Conservation (phyloP, 2,329 filamentous ascomycete genomes). For the Ophiostoma ulmi region DNA sequence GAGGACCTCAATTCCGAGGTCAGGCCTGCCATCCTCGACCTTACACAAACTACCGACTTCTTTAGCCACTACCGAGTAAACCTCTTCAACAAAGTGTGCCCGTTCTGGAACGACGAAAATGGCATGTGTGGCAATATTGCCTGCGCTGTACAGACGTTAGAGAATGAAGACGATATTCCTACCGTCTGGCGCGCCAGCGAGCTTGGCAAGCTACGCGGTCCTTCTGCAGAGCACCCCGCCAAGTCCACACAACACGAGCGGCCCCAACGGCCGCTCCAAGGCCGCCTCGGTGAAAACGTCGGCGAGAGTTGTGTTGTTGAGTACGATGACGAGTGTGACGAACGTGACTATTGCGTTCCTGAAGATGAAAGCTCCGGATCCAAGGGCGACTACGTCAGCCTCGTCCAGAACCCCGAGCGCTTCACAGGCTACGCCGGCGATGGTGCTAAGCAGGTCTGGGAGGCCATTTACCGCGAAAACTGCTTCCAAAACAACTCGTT, state of each 20-base stretch:
- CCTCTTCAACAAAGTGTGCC: constrained; percentile 88
- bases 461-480: constrained; percentile 94
- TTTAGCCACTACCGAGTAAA: constrained; percentile 97
- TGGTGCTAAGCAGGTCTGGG: constrained; percentile 86
- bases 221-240: constrained; percentile 82
- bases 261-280: constrained; percentile 69
- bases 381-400: constrained; percentile 94
- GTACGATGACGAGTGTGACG: constrained; percentile 94
- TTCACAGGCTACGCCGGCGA: constrained; percentile 91
- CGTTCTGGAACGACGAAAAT: constrained; percentile 91
- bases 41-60: constrained; percentile 88
- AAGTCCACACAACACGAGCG: constrained; percentile 66
- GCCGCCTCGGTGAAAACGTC: constrained; percentile 75
- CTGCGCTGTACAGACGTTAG: constrained; percentile 89
- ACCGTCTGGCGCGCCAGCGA: constrained; percentile 86
- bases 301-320: constrained; percentile 96
- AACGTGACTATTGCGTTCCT: constrained; percentile 92
- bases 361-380: constrained; percentile 83
- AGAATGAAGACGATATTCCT: constrained; percentile 92
- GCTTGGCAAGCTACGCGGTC: constrained; percentile 85
- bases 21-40: constrained; percentile 69
- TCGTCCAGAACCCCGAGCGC: constrained; percentile 87
- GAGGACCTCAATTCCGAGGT: constrained; percentile 75
- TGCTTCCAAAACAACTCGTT: constrained; percentile 75
- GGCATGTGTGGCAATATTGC: constrained; percentile 96